Evolutionary conservation across 306 rosid species (phyloP).

Genomic region (Lupinus albus): DNA sequence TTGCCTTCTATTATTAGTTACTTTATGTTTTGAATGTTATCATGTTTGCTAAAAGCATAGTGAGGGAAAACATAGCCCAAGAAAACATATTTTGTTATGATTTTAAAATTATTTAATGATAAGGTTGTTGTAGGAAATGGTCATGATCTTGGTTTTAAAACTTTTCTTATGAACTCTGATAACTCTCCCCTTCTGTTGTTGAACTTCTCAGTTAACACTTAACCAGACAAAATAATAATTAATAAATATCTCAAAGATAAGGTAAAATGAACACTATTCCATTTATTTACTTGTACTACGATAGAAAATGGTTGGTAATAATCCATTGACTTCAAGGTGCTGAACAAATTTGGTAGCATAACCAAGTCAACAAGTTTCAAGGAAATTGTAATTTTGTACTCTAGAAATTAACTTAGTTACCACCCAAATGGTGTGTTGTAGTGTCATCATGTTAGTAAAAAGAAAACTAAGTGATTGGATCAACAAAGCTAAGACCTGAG

Average conservation of each 20-base stretch:
- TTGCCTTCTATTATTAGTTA: conserved; percentile 18
- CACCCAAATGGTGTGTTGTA: background rate
- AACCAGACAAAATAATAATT: background rate
- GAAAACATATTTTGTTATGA: too few species aligned
- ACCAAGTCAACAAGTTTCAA: conserved; percentile 13
- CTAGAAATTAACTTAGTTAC: background rate
- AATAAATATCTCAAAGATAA: conserved; percentile 1
- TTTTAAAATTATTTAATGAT: too few species aligned
- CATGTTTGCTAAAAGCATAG: conserved; percentile 1
- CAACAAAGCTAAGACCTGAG: conserved; percentile 10
- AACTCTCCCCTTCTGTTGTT: background rate
- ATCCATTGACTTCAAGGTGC: conserved; percentile 5
- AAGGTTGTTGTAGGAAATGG: too few species aligned
- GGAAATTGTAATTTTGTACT: background rate
- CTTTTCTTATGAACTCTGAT: background rate
- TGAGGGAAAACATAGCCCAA: too few species aligned
- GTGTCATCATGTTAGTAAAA: background rate
- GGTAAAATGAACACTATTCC: background rate
- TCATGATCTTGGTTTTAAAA: background rate
- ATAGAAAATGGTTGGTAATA: conserved; percentile 3
- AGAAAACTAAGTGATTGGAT: background rate
- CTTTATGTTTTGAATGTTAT: conserved; percentile 24
- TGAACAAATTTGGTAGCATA: background rate
- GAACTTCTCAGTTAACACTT: conserved; percentile 1
- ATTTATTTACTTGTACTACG: conserved; percentile 6